Evolutionary conservation across 2,329 filamentous ascomycete species (phyloP).

Genomic region (Elsinoe perseae): DNA sequence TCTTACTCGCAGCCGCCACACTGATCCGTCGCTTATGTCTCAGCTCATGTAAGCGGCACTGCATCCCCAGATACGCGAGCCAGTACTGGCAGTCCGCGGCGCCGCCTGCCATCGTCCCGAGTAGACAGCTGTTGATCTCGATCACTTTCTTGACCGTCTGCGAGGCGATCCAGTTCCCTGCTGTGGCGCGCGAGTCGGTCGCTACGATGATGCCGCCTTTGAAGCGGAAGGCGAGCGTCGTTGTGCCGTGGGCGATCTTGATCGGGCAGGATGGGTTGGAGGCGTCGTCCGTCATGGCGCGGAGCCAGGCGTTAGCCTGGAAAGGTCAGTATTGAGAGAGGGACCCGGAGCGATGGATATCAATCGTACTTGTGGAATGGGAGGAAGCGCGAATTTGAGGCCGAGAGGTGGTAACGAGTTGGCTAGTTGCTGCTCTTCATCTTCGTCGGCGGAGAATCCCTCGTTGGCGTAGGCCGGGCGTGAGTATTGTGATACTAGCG

Average conservation of each 20-base stretch:
- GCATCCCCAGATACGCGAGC: slow-evolving; percentile 97
- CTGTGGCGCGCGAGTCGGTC: slow-evolving; percentile 93
- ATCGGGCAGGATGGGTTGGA: slow-evolving; percentile 95
- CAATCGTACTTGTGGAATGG: slow-evolving; percentile 70
- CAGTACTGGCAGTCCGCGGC: slow-evolving; percentile 99
- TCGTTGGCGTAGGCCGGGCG: slow-evolving; percentile 68
- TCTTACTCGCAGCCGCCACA: slow-evolving; percentile 94
- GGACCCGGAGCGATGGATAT: background rate
- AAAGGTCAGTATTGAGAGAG: slow-evolving; percentile 5
- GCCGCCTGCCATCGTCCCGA: slow-evolving; percentile 97
- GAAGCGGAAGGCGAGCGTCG: slow-evolving; percentile 95
- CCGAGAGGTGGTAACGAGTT: slow-evolving; percentile 69
- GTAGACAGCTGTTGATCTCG: slow-evolving; percentile 87
- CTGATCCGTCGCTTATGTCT: slow-evolving; percentile 98
- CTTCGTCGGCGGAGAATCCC: slow-evolving; percentile 57
- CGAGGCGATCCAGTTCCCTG: slow-evolving; percentile 98
- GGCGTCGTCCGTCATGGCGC: slow-evolving; percentile 93
- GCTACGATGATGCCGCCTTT: slow-evolving; percentile 97
- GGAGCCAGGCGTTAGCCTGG: slow-evolving; percentile 86
- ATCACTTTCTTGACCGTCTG: slow-evolving; percentile 99
- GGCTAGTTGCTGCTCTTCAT: slow-evolving; percentile 59
- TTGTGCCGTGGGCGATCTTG: slow-evolving; percentile 98
- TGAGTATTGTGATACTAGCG: slow-evolving; percentile 87
- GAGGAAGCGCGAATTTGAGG: slow-evolving; percentile 90
- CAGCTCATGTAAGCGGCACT: slow-evolving; percentile 98